These are phyloP conservation scores for Trametes cingulata DNA, from an alignment of 768 basidiomycete species.

Conservation along the genomic window DNA sequence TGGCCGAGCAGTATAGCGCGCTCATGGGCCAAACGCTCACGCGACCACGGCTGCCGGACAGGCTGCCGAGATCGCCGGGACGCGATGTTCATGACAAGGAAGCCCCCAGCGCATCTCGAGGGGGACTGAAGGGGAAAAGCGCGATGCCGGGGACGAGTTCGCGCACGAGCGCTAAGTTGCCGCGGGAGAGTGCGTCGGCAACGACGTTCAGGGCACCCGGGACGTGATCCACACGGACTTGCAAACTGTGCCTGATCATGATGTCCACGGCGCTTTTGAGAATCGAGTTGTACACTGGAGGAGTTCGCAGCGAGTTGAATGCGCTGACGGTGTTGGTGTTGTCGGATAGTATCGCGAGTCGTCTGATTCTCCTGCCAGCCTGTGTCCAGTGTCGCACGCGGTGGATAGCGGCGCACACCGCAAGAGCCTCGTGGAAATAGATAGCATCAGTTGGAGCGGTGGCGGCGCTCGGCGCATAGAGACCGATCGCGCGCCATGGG, in stretches of 20 bases:
- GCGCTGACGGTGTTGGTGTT: conserved; percentile 30
- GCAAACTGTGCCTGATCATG: neutral
- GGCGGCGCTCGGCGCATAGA: neutral
- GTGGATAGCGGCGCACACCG: neutral
- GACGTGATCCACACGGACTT: neutral
- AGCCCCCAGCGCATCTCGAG: conserved; percentile 30
- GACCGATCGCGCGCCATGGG: conserved; percentile 8
- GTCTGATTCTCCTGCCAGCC: too few species aligned
- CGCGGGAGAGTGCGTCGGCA: neutral
- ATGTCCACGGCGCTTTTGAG: neutral
- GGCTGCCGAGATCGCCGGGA: conserved; percentile 31
- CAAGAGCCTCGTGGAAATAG: conserved; percentile 17
- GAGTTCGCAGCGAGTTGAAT: conserved; percentile 26
- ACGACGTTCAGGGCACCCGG: neutral
- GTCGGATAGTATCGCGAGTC: conserved; percentile 17
- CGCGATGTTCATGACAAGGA: conserved; percentile 16
- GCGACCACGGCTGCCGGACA: conserved; percentile 34
- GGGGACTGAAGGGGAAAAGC: conserved; percentile 22
- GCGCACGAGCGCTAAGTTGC: neutral
- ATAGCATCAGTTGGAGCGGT: neutral
- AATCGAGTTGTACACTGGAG: neutral
- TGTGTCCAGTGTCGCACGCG: too few species aligned
- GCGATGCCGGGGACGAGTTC: neutral
- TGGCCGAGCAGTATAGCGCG: conserved; percentile 35
- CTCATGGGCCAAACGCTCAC: conserved; percentile 34